These are phyloP conservation scores for Microbotryum intermedium DNA, from an alignment of 1,284 basidiomycete species.

Conservation along the genomic window DNA sequence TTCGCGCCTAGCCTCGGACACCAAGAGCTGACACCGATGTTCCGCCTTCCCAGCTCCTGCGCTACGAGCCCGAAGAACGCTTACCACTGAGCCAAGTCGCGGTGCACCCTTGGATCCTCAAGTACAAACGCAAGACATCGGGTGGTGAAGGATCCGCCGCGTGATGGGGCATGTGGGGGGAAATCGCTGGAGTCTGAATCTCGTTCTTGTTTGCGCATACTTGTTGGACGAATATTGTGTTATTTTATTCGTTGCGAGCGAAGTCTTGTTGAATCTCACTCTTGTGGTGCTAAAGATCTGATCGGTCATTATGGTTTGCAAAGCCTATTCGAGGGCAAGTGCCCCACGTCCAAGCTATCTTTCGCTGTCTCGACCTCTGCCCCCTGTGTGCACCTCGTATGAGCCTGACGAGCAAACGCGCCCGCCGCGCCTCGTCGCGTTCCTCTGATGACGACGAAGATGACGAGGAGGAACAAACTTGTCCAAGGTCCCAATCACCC, in stretches of 20 bases:
- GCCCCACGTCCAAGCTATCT: no score
- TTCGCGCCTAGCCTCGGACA: not conserved
- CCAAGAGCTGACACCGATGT: no score
- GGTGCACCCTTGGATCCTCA: slow-evolving; percentile 86
- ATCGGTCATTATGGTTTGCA: no score
- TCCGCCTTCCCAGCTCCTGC: slow-evolving; percentile 58
- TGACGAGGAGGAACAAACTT: no score
- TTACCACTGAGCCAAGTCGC: slow-evolving; percentile 72
- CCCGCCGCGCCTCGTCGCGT: not conserved
- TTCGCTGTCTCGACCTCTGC: not conserved
- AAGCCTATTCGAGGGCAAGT: no score
- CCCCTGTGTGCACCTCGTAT: not conserved
- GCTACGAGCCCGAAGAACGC: slow-evolving; percentile 74
- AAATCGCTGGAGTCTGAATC: not conserved
- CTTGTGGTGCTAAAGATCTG: no score
- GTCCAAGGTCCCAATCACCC: no score
- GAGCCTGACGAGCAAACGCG: not conserved
- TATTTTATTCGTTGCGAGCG: not conserved
- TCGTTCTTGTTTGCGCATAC: not conserved
- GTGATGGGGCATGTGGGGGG: not conserved
- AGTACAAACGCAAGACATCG: slow-evolving; percentile 46
- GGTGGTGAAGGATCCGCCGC: not conserved
- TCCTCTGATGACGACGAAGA: not conserved
- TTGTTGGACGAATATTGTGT: not conserved
- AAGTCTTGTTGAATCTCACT: not conserved